A percentile compares a stretch with the other conserved stretches of the same genome.
Evolutionary conservation across 1,139 yeast species (phyloP).

Genomic region (Geotrichum cucujoidarum): DNA sequence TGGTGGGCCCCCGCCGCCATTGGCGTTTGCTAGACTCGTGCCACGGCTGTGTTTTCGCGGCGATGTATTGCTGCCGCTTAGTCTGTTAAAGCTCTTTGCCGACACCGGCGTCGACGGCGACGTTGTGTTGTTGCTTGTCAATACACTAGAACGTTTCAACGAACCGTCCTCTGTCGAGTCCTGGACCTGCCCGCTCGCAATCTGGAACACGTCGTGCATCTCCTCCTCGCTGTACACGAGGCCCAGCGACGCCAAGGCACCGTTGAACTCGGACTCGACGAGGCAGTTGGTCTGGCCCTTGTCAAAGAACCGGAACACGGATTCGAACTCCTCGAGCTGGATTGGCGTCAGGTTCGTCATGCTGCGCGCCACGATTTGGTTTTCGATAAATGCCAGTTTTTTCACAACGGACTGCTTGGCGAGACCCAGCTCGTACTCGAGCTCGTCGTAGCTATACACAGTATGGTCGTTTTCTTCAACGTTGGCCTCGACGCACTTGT

Average conservation of each 20-base stretch:
- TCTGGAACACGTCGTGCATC: slow-evolving; percentile 37
- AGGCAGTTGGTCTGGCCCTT: slow-evolving; percentile 36
- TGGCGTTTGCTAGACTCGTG: not conserved
- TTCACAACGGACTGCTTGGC: slow-evolving; percentile 38
- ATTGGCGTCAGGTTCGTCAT: slow-evolving; percentile 41
- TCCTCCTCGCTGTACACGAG: slow-evolving; percentile 38
- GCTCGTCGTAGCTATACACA: slow-evolving; percentile 39
- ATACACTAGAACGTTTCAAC: not conserved
- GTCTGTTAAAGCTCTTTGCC: not conserved
- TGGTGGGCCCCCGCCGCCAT: not conserved
- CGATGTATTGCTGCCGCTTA: not conserved
- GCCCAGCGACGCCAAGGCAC: slow-evolving; percentile 41
- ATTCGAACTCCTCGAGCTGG: slow-evolving; percentile 42
- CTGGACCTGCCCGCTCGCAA: slow-evolving; percentile 23
- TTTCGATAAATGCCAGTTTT: slow-evolving; percentile 40
- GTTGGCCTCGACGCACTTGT: slow-evolving; percentile 36
- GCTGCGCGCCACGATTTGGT: slow-evolving; percentile 40
- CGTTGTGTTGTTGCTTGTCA: no score
- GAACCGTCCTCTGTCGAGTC: not conserved
- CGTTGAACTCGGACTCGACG: slow-evolving; percentile 38
- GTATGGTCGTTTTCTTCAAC: slow-evolving; percentile 43
- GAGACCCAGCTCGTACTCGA: slow-evolving; percentile 39
- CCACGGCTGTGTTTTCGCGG: slow-evolving; percentile 6
- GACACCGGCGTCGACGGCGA: not conserved
- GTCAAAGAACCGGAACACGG: slow-evolving; percentile 42